Conservation (phyloP, 2,329 filamentous ascomycete species). For the Exophiala dermatitidis region DNA sequence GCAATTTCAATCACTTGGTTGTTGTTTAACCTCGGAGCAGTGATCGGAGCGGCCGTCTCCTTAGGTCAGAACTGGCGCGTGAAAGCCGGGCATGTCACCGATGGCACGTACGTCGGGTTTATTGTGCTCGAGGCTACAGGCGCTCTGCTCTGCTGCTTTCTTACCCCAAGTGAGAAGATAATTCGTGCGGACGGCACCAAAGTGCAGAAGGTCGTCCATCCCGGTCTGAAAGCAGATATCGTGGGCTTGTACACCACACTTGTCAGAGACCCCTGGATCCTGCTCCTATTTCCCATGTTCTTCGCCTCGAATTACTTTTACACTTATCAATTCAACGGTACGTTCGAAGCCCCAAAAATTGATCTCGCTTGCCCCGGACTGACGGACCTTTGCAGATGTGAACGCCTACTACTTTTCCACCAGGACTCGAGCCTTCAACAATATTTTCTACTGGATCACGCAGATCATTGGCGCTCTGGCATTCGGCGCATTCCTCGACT, state of each 20-base stretch:
- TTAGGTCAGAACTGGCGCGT: slow-evolving; percentile 39
- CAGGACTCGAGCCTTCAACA: slow-evolving; percentile 66
- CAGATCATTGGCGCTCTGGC: slow-evolving; percentile 69
- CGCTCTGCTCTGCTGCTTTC: slow-evolving; percentile 54
- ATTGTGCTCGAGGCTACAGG: slow-evolving; percentile 63
- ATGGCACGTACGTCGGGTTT: slow-evolving; percentile 69
- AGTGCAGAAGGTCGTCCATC: slow-evolving; percentile 72
- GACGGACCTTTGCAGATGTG: slow-evolving; percentile 38
- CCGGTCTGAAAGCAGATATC: slow-evolving; percentile 65
- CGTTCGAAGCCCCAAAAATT: background rate
- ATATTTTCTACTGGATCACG: slow-evolving; percentile 66
- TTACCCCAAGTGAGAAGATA: slow-evolving; percentile 60
- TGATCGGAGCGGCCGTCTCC: slow-evolving; percentile 67
- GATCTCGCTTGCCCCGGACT: background rate
- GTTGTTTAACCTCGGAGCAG: slow-evolving; percentile 87
- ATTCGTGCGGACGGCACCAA: slow-evolving; percentile 62
- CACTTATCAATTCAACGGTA: slow-evolving; percentile 58
- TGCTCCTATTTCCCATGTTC: slow-evolving; percentile 67
- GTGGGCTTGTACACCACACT: slow-evolving; percentile 63
- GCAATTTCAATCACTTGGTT: slow-evolving; percentile 92
- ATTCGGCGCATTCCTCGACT: slow-evolving; percentile 65
- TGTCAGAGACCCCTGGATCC: slow-evolving; percentile 55
- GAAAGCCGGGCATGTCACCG: slow-evolving; percentile 27
- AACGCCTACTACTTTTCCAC: slow-evolving; percentile 64
- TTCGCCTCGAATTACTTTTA: slow-evolving; percentile 63